Conservation (phyloP, 2,329 filamentous ascomycete species). For the Hypoxylon sp. region DNA sequence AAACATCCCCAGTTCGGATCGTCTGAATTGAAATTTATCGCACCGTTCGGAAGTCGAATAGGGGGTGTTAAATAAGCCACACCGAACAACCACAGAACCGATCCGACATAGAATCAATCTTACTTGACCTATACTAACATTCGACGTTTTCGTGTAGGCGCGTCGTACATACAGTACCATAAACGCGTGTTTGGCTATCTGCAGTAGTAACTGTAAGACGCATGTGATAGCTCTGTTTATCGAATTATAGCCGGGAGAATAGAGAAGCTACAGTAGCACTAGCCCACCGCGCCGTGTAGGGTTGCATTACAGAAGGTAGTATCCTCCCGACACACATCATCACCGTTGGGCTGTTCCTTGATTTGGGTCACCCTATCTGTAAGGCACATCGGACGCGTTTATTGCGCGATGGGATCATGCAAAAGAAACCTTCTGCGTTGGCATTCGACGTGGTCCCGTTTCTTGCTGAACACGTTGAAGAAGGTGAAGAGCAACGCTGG, state of each 20-base stretch:
- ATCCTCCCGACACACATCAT: slow-evolving; percentile 3
- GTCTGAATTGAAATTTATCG: too few species aligned
- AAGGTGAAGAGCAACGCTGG: too few species aligned
- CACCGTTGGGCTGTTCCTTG: slow-evolving; percentile 1
- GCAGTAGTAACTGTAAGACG: slow-evolving; percentile 7
- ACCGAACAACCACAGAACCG: too few species aligned
- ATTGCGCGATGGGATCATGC: slow-evolving; percentile 12
- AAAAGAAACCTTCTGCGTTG: slow-evolving; percentile 2
- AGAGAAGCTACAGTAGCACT: slow-evolving; percentile 9
- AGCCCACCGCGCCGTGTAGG: slow-evolving; percentile 15
- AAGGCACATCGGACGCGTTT: slow-evolving; percentile 20
- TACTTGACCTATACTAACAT: slow-evolving; percentile 2
- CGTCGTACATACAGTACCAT: slow-evolving; percentile 3
- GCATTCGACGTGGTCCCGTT: slow-evolving; percentile 13
- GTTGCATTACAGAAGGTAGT: slow-evolving; percentile 21
- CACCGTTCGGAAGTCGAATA: too few species aligned
- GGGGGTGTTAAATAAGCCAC: too few species aligned
- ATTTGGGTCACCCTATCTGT: slow-evolving; percentile 7
- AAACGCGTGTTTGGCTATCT: slow-evolving; percentile 4
- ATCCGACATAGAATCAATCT: too few species aligned
- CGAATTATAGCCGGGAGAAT: slow-evolving; percentile 9
- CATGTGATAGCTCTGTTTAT: slow-evolving; percentile 12
- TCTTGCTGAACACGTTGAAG: slow-evolving; percentile 20
- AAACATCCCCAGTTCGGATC: too few species aligned
- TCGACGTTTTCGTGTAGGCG: slow-evolving; percentile 2